Percentiles rank a stretch among this genome's conserved stretches.
Conservation (phyloP, 2,329 filamentous ascomycete genomes). For the Cadophora sp. region DNA sequence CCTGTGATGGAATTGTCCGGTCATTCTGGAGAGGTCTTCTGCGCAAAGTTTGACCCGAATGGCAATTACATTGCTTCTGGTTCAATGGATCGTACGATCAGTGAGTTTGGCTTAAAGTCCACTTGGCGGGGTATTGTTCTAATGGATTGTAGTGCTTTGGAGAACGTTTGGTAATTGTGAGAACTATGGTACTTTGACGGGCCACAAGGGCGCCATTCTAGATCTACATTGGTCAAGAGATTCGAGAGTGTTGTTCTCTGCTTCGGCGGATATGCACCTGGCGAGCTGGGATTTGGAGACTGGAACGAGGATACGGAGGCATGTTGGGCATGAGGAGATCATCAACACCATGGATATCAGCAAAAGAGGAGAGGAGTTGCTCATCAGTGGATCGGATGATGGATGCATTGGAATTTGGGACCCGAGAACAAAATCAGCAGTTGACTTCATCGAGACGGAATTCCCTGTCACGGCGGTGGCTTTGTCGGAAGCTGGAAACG, state of each 20-base stretch:
- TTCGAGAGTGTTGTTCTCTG: slow-evolving; percentile 87
- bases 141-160: slow-evolving; percentile 76
- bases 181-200: slow-evolving; percentile 88
- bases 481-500: slow-evolving; percentile 92
- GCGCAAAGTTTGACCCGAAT: slow-evolving; percentile 86
- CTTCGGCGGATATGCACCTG: slow-evolving; percentile 90
- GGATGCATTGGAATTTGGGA: slow-evolving; percentile 97
- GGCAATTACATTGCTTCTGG: slow-evolving; percentile 91
- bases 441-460: slow-evolving; percentile 87
- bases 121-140: slow-evolving; percentile 28
- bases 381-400: slow-evolving; percentile 93
- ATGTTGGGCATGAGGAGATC: slow-evolving; percentile 94
- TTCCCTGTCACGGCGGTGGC: slow-evolving; percentile 93
- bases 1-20: slow-evolving; percentile 94
- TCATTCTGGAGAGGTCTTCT: slow-evolving; percentile 85
- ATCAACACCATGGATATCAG: slow-evolving; percentile 91
- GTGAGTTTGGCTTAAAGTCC: slow-evolving; percentile 56
- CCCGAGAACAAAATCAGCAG: slow-evolving; percentile 85
- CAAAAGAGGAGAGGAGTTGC: slow-evolving; percentile 85
- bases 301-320: slow-evolving; percentile 88
- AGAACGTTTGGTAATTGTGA: slow-evolving; percentile 90
- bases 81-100: slow-evolving; percentile 91
- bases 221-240: slow-evolving; percentile 98
- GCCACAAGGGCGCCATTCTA: slow-evolving; percentile 89
- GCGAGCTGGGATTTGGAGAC: slow-evolving; percentile 96